These are phyloP conservation scores for Calonectria pauciramosa DNA, from an alignment of 2,329 filamentous ascomycete species.

Conservation along the genomic window DNA sequence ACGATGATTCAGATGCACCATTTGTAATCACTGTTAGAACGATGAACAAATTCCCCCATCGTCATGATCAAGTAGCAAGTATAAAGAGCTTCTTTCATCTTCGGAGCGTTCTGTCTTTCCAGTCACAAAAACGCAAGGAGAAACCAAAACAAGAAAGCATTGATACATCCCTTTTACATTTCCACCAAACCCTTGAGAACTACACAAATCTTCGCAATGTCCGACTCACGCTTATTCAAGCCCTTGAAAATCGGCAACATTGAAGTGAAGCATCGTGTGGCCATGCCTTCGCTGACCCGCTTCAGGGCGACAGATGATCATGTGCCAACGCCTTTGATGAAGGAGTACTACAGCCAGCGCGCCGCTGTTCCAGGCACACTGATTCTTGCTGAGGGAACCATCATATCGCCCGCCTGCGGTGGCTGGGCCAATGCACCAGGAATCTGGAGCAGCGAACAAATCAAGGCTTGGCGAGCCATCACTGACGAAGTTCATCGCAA, in stretches of 20 bases:
- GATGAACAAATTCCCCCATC: not conserved
- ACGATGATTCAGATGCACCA: not conserved
- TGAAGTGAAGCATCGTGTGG: conserved; percentile 59
- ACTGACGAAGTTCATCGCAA: conserved; percentile 75
- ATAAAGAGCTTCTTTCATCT: not conserved
- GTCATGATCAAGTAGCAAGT: no score
- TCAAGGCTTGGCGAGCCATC: conserved; percentile 71
- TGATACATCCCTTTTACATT: not conserved
- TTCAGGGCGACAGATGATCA: conserved; percentile 58
- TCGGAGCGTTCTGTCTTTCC: not conserved
- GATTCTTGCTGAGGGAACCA: conserved; percentile 61
- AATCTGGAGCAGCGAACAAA: conserved; percentile 69
- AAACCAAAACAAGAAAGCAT: no score
- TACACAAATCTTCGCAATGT: conserved; percentile 12
- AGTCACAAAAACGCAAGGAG: not conserved
- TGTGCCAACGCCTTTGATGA: conserved; percentile 47
- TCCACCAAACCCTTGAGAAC: not conserved
- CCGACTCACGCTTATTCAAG: conserved; percentile 54
- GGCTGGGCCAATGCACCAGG: conserved; percentile 65
- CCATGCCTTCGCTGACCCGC: conserved; percentile 70
- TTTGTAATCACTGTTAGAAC: not conserved
- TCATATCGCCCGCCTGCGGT: conserved; percentile 50
- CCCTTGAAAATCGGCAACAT: conserved; percentile 58
- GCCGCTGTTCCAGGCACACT: conserved; percentile 58
- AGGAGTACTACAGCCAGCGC: conserved; percentile 63